Conservation (phyloP, 495 filamentous ascomycete genomes). For the Daldinia bambusicola region DNA sequence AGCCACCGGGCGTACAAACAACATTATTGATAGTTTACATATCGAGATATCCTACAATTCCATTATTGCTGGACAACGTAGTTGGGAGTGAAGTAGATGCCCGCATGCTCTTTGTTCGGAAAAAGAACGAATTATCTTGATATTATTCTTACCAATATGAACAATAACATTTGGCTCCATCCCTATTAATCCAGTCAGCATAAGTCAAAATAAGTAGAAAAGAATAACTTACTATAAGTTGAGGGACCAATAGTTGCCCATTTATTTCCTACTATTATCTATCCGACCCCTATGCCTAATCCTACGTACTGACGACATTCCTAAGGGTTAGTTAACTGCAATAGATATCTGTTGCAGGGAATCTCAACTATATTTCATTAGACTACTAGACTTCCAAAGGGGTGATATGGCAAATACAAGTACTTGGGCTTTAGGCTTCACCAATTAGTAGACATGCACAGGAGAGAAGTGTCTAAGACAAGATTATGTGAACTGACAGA, state of each 20-base stretch:
- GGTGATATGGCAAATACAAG: neutral
- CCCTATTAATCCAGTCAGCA: neutral
- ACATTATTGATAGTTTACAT: neutral
- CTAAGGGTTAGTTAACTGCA: neutral
- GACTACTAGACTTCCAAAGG: neutral
- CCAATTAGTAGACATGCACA: constrained; percentile 19
- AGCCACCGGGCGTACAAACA: neutral
- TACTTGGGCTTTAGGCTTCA: neutral
- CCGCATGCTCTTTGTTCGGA: neutral
- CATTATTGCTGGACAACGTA: neutral
- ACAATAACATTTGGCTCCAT: neutral
- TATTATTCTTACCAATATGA: neutral
- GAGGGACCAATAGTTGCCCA: neutral
- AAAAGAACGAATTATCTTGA: neutral
- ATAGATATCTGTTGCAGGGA: neutral
- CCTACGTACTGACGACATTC: neutral
- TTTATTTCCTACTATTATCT: neutral
- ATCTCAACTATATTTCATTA: neutral
- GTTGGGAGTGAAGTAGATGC: neutral
- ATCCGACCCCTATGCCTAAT: neutral
- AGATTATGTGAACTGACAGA: constrained; percentile 46
- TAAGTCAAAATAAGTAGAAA: neutral
- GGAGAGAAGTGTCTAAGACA: constrained; percentile 15
- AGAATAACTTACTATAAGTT: neutral
- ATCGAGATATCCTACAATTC: neutral